Base-by-base conservation (phyloP, 2,329 filamentous ascomycete genomes). In the Zarea fungicola region DNA sequence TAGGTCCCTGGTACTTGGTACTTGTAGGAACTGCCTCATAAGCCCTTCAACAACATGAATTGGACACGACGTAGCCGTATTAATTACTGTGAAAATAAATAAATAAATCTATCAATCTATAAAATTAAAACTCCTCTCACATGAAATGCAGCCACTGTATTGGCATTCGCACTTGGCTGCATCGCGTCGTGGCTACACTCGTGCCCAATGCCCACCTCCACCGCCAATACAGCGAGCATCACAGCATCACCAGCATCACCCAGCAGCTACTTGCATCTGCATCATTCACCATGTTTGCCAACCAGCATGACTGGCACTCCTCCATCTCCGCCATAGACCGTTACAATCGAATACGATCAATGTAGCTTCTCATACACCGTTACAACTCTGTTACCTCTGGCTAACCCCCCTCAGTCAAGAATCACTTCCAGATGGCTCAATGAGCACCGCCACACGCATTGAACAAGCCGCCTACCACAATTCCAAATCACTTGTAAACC, bases 401-500 rank as follows among this genome's bases (percentile, higher is more conserved):
- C 31, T 35, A 26, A 49, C 26, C 6, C 11, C n/a, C 26, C 16
- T n/a, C 40, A 68, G 65, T 43, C 61, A 62, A 54, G 55, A 58
- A 34, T 61, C 58, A 6, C 57, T 66, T 6, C 55, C 61, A 8
- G 57, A 58, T 4, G 56, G 50, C 31, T 62, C 59, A 39, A 62
- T 65, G 56, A 57, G 50, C 52, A 56, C 73, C 32, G 88, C 87
- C 18, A 84, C 85, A 59, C 65, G 75, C 40, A 68, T 82, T 34
- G 90, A 95, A 65, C 78, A 77, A 39, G 73, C 77, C 10, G 80
- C 83, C 11, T 87, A 81, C 56, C 73, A 78, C 36, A 66, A 69
- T 35, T 80, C 83, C 10, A 58, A 67, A 21, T 81, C 80, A 29
- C 67, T 74, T 60, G 85, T 87, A 74, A 61, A 72, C 59, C 34